Evolutionary conservation across 331 rosid species (phyloP).

Genomic region (Saraca asoca): DNA sequence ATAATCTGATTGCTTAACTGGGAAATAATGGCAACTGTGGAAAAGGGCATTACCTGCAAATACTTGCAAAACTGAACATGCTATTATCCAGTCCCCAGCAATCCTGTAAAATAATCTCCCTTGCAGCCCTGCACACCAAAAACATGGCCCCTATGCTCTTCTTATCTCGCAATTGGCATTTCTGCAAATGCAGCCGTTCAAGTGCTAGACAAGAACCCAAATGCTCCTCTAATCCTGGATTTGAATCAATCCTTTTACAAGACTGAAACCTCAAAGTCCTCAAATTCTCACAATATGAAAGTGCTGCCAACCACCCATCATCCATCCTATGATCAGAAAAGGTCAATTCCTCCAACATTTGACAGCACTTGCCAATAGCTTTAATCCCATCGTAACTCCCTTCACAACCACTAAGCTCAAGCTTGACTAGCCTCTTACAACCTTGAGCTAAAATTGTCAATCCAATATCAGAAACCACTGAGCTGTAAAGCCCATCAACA

Average conservation of each 20-base stretch:
- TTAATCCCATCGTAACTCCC: slow-evolving; percentile 95
- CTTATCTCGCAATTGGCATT: slow-evolving; percentile 77
- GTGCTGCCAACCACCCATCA: slow-evolving; percentile 78
- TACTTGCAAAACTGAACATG: slow-evolving; percentile 57
- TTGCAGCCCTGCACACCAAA: slow-evolving; percentile 58
- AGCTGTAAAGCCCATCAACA: slow-evolving; percentile 67
- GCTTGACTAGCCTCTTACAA: slow-evolving; percentile 83
- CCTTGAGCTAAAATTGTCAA: slow-evolving; percentile 93
- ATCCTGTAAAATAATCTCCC: slow-evolving; percentile 71
- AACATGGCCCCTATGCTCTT: slow-evolving; percentile 60
- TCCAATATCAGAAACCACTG: slow-evolving; percentile 84
- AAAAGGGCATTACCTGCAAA: slow-evolving; percentile 63
- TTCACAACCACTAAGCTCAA: slow-evolving; percentile 87
- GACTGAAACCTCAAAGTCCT: slow-evolving; percentile 73
- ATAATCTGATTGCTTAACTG: no score
- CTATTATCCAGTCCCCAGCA: slow-evolving; percentile 88
- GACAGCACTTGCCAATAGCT: slow-evolving; percentile 94
- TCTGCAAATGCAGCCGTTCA: slow-evolving; percentile 69
- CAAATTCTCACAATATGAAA: slow-evolving; percentile 77
- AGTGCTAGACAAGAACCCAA: slow-evolving; percentile 73
- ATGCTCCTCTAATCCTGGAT: slow-evolving; percentile 61
- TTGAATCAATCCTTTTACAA: slow-evolving; percentile 63
- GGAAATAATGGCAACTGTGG: neutral
- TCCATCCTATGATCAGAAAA: slow-evolving; percentile 91
- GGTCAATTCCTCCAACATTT: slow-evolving; percentile 85